These are phyloP conservation scores for Paramecium octaurelia DNA, from an alignment of 73 alveolate species.

Conservation along the genomic window DNA sequence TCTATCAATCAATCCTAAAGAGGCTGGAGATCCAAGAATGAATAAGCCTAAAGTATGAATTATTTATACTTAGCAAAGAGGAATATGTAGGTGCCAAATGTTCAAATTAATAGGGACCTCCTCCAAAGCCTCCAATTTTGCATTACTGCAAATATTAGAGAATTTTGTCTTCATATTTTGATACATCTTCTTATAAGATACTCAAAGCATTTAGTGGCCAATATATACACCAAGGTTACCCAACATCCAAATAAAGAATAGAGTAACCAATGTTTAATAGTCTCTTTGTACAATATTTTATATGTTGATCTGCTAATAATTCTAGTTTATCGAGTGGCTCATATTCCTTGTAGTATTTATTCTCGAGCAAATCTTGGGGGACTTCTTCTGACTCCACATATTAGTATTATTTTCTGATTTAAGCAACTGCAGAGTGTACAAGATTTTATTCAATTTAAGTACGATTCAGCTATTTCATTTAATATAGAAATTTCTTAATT, in stretches of 20 bases:
- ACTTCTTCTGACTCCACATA: not conserved
- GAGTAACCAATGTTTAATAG: not conserved
- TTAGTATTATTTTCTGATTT: not conserved
- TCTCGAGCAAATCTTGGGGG: not conserved
- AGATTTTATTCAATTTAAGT: not conserved
- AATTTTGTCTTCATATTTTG: not conserved
- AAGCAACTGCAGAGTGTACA: not conserved
- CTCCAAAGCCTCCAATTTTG: not conserved
- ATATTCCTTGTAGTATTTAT: not conserved
- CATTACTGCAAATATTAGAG: not conserved
- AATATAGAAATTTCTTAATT: not conserved
- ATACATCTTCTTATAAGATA: not conserved
- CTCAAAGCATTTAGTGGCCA: not conserved
- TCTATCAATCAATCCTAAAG: constrained; percentile 73
- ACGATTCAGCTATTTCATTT: not conserved
- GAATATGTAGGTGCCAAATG: constrained; percentile 15
- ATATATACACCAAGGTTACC: not conserved
- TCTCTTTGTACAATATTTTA: not conserved
- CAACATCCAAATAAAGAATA: not conserved
- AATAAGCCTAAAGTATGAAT: not conserved
- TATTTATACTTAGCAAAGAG: not conserved
- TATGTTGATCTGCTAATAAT: not conserved
- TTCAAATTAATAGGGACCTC: not conserved
- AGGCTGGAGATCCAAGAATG: not conserved
- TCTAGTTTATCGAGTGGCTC: not conserved